Conservation (phyloP, 1,139 yeast species). For the Pichia sp. region DNA sequence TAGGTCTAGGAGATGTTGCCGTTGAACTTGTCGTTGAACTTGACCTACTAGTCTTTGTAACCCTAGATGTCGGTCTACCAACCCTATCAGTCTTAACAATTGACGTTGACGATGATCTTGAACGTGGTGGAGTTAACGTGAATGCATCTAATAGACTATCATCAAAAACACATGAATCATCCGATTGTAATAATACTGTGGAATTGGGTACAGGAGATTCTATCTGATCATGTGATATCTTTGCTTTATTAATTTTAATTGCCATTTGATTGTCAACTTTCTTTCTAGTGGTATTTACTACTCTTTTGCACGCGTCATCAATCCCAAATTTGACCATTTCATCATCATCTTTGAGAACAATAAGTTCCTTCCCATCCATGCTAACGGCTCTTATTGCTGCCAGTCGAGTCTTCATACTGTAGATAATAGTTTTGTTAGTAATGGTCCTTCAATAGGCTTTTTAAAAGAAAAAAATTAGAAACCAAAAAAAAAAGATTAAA, state of each 20-base stretch:
- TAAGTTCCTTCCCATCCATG: not conserved
- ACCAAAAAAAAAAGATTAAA: not conserved
- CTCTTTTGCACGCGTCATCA: not conserved
- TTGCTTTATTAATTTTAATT: not conserved
- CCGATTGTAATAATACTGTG: not conserved
- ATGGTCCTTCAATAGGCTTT: not conserved
- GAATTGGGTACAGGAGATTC: not conserved
- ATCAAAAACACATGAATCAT: not conserved
- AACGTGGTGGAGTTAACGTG: slow-evolving; percentile 1
- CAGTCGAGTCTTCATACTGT: not conserved
- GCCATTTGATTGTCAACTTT: not conserved
- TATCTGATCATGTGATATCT: not conserved
- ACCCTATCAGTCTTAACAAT: not conserved
- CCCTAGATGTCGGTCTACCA: slow-evolving; percentile 11
- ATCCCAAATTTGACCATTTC: not conserved
- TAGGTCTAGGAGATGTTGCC: slow-evolving; percentile 29
- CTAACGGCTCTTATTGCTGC: not conserved
- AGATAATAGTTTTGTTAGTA: not conserved
- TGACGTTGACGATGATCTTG: slow-evolving; percentile 8
- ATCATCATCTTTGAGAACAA: not conserved
- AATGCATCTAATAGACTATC: not conserved
- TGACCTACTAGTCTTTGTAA: slow-evolving; percentile 38
- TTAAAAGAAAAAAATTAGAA: not conserved
- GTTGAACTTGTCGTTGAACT: slow-evolving; percentile 4
- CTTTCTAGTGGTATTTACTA: not conserved